These are phyloP conservation scores for Amylocarpus encephaloides DNA, from an alignment of 2,329 filamentous ascomycete genomes.

Conservation along the genomic window DNA sequence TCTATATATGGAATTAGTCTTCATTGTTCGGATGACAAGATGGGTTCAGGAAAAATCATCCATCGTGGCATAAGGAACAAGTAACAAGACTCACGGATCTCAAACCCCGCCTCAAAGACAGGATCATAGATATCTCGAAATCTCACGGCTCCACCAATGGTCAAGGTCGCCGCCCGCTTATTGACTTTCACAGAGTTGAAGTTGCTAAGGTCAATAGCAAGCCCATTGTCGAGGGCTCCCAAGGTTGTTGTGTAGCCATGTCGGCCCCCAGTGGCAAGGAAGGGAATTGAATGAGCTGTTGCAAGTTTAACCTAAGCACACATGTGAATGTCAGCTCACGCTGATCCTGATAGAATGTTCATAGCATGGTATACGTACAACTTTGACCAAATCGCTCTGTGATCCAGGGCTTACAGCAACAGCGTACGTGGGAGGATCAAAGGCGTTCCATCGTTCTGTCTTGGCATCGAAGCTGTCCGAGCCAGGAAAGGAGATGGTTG, in stretches of 20 bases:
- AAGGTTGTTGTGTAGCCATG: slow-evolving; percentile 32
- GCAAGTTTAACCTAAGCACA: neutral
- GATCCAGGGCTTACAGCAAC: no score
- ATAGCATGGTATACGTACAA: no score
- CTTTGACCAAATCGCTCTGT: no score
- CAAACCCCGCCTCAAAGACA: neutral
- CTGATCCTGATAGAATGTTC: no score
- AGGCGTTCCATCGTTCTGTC: no score
- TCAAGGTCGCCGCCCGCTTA: slow-evolving; percentile 14
- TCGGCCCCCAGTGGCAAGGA: slow-evolving; percentile 32
- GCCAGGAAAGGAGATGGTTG: no score
- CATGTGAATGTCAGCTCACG: neutral
- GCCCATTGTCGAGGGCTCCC: slow-evolving; percentile 23
- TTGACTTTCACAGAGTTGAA: slow-evolving; percentile 28
- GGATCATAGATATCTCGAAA: neutral
- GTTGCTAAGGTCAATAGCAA: slow-evolving; percentile 31
- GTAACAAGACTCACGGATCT: neutral
- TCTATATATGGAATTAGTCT: neutral
- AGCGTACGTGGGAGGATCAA: no score
- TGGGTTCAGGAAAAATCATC: no score
- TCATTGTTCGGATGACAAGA: no score
- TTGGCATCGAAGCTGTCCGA: no score
- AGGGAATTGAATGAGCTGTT: slow-evolving; percentile 24
- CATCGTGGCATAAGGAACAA: neutral
- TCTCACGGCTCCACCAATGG: slow-evolving; percentile 3